A percentile compares a stretch with the other conserved stretches of the same genome.
Conservation (phyloP, 2,329 filamentous ascomycete species). For the Colletotrichum tabaci region DNA sequence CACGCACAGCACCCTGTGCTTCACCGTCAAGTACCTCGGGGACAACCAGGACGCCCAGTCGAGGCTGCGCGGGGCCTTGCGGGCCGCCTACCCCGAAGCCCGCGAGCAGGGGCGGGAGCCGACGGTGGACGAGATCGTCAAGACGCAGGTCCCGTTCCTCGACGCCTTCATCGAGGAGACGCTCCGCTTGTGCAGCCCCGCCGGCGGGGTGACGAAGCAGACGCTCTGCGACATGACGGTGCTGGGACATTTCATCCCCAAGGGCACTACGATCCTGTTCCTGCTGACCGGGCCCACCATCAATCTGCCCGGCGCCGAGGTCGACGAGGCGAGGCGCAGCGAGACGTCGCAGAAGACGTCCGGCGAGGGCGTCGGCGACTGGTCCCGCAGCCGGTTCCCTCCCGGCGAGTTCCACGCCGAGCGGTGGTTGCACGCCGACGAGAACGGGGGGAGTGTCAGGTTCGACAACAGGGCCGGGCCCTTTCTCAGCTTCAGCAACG, state of each 20-base stretch:
- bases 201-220: slow-evolving; percentile 25
- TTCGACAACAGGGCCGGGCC: slow-evolving; percentile 4
- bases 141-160: slow-evolving; percentile 47
- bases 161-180: slow-evolving; percentile 53
- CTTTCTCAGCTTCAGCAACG: slow-evolving; percentile 3
- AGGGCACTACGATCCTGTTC: slow-evolving; percentile 6
- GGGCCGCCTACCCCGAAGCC: slow-evolving; percentile 44
- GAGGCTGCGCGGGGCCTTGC: slow-evolving; percentile 48
- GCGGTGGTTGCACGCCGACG: not conserved
- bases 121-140: slow-evolving; percentile 45
- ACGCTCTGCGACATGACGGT: slow-evolving; percentile 11
- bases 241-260: slow-evolving; percentile 2
- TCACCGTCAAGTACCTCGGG: slow-evolving; percentile 48
- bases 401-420: slow-evolving; percentile 1
- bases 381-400: not conserved
- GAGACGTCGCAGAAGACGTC: slow-evolving; percentile 2
- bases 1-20: slow-evolving; percentile 45
- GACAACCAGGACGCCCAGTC: slow-evolving; percentile 45
- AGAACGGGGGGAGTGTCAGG: not conserved
- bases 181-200: slow-evolving; percentile 44
- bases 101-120: slow-evolving; percentile 43
- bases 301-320: not conserved
- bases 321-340: slow-evolving; percentile 5
- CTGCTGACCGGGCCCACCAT: slow-evolving; percentile 4
- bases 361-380: slow-evolving; percentile 2